A percentile compares a stretch with the other conserved stretches of the same genome.
These are phyloP conservation scores for Lachancea nothofagi DNA, from an alignment of 805 yeast species.

Conservation along the genomic window DNA sequence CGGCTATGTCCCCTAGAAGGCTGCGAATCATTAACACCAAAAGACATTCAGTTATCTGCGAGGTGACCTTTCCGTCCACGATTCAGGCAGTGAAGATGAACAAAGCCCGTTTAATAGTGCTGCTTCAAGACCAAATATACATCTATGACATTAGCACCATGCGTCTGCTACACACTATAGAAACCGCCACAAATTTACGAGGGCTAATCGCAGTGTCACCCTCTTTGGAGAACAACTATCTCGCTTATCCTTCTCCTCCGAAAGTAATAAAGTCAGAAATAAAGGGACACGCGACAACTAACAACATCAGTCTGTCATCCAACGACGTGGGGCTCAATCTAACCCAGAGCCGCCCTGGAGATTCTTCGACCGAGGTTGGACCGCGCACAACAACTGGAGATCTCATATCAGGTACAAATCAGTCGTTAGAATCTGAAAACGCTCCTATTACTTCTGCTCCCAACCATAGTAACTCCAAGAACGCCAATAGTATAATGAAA, in stretches of 20 bases:
- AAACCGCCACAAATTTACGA: slow-evolving; percentile 41
- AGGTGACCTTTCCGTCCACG: slow-evolving; percentile 60
- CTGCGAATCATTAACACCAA: slow-evolving; percentile 80
- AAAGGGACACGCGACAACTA: slow-evolving; percentile 28
- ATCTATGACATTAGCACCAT: slow-evolving; percentile 70
- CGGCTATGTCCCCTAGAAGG: slow-evolving; percentile 69
- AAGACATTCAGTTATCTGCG: slow-evolving; percentile 54
- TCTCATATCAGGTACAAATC: neutral
- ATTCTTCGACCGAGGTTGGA: neutral
- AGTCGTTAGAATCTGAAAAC: slow-evolving; percentile 1
- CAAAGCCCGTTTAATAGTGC: slow-evolving; percentile 56
- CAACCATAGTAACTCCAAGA: slow-evolving; percentile 10
- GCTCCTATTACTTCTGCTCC: slow-evolving; percentile 1
- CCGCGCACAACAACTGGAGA: slow-evolving; percentile 1
- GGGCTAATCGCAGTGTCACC: slow-evolving; percentile 63
- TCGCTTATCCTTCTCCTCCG: slow-evolving; percentile 78
- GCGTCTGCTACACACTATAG: slow-evolving; percentile 53
- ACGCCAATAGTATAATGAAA: slow-evolving; percentile 18
- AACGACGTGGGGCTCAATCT: slow-evolving; percentile 1
- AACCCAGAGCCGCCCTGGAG: neutral
- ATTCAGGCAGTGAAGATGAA: slow-evolving; percentile 60
- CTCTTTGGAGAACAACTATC: slow-evolving; percentile 42
- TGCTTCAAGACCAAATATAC: slow-evolving; percentile 58
- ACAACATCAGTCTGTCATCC: slow-evolving; percentile 21
- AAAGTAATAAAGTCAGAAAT: slow-evolving; percentile 39